Conservation (phyloP, 495 filamentous ascomycete genomes). For the Bacidia gigantensis region DNA sequence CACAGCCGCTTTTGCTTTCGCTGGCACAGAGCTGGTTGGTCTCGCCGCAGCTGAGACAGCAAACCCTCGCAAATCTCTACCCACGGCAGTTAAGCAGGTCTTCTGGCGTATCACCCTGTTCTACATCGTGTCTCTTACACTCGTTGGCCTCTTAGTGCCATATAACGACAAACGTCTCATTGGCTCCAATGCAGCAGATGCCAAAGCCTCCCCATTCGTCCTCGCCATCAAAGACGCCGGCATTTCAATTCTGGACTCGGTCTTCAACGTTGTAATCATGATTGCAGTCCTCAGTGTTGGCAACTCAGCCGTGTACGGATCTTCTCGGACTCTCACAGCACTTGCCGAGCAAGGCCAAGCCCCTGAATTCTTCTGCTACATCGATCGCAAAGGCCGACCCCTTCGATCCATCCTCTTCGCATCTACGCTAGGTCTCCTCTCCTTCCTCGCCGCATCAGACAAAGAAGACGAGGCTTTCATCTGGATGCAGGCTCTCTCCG, state of each 20-base stretch:
- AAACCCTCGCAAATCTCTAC: slow-evolving; percentile 31
- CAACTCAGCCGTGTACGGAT: slow-evolving; percentile 78
- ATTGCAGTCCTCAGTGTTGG: slow-evolving; percentile 78
- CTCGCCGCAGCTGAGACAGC: slow-evolving; percentile 34
- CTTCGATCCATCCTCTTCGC: slow-evolving; percentile 59
- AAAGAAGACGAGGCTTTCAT: slow-evolving; percentile 52
- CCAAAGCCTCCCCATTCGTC: slow-evolving; percentile 74
- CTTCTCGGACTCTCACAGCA: slow-evolving; percentile 72
- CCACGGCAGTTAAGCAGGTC: slow-evolving; percentile 32
- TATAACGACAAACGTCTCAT: slow-evolving; percentile 51
- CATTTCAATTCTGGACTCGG: slow-evolving; percentile 57
- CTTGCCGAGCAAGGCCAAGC: slow-evolving; percentile 79
- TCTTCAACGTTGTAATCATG: slow-evolving; percentile 87
- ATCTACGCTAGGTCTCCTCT: slow-evolving; percentile 56
- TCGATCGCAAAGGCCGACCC: slow-evolving; percentile 73
- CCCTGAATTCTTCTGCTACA: slow-evolving; percentile 60
- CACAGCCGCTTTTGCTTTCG: slow-evolving; percentile 82
- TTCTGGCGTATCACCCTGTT: slow-evolving; percentile 26
- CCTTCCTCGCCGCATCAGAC: slow-evolving; percentile 59
- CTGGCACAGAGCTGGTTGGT: slow-evolving; percentile 84
- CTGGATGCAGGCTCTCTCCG: slow-evolving; percentile 86
- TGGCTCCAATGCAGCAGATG: slow-evolving; percentile 42
- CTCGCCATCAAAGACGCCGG: slow-evolving; percentile 74
- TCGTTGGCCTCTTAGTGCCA: slow-evolving; percentile 50
- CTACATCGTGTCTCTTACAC: slow-evolving; percentile 41